Conservation (phyloP, 106 monocot species). For the Apostasia ramifera region DNA sequence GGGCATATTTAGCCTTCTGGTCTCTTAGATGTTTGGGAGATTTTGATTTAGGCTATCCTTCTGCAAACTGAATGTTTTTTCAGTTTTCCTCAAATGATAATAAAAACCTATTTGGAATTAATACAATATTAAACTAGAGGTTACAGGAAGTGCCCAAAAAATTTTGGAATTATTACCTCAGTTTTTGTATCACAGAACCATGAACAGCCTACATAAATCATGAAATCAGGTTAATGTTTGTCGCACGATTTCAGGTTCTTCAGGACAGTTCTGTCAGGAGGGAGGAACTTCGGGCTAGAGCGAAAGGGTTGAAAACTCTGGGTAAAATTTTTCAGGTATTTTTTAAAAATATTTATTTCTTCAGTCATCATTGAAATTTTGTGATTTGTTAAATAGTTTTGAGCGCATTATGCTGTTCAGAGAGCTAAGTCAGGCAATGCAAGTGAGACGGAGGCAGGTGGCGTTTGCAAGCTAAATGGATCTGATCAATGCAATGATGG, state of each 20-base stretch:
- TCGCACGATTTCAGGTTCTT: slow-evolving; percentile 52
- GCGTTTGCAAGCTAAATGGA: slow-evolving; percentile 30
- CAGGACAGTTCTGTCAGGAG: slow-evolving; percentile 64
- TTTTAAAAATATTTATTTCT: neutral
- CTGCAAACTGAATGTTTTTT: too few relatives aligned
- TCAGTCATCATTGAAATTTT: neutral
- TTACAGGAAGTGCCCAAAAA: too few relatives aligned
- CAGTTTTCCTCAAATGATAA: too few relatives aligned
- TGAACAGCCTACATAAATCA: neutral
- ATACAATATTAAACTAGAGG: too few relatives aligned
- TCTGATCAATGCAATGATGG: slow-evolving; percentile 27
- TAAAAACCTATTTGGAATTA: too few relatives aligned
- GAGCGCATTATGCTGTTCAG: slow-evolving; percentile 15
- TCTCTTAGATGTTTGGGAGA: too few relatives aligned
- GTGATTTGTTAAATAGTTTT: slow-evolving; percentile 1
- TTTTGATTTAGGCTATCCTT: too few relatives aligned
- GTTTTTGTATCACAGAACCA: neutral
- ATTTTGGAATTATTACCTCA: neutral
- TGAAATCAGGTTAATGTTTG: neutral
- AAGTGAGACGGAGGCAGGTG: slow-evolving; percentile 30
- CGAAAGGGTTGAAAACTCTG: slow-evolving; percentile 87
- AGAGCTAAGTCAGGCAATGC: slow-evolving; percentile 31
- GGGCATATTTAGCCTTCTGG: too few relatives aligned
- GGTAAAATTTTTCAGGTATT: slow-evolving; percentile 93
- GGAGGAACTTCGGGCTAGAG: slow-evolving; percentile 91